phyloP scores from a whole-genome alignment of 805 yeast species.

The Lachancea kluyveri region DNA sequence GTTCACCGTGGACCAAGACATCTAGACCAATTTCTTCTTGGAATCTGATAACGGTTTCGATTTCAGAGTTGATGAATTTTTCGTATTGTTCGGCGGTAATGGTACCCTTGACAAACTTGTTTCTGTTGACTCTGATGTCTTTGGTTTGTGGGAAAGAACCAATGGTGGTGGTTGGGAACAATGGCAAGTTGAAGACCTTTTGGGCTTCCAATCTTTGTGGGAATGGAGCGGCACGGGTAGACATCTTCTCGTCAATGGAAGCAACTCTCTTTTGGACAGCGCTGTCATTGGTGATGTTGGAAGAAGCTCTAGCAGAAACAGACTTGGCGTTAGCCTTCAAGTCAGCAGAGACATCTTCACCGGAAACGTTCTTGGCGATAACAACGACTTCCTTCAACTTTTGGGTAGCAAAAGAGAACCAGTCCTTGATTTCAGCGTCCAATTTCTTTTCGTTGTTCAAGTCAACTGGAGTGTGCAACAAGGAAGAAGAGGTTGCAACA shows the following conservation, averaged over 20 bases:
- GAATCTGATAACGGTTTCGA: slow-evolving; percentile 92
- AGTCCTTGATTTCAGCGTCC: slow-evolving; percentile 86
- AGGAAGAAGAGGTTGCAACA: slow-evolving; percentile 93
- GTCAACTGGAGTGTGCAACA: slow-evolving; percentile 98
- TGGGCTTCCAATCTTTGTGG: slow-evolving; percentile 82
- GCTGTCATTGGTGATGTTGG: slow-evolving; percentile 85
- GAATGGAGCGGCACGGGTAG: slow-evolving; percentile 85
- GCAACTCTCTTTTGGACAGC: slow-evolving; percentile 85
- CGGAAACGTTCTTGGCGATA: slow-evolving; percentile 81
- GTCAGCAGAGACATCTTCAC: slow-evolving; percentile 69
- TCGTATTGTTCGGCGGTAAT: slow-evolving; percentile 94
- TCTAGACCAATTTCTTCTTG: slow-evolving; percentile 99
- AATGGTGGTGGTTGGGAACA: slow-evolving; percentile 99
- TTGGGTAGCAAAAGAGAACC: slow-evolving; percentile 98
- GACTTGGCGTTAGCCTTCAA: slow-evolving; percentile 84
- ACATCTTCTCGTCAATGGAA: slow-evolving; percentile 64
- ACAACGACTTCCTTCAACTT: slow-evolving; percentile 87
- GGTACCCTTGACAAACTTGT: slow-evolving; percentile 96
- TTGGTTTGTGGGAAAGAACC: slow-evolving; percentile 99
- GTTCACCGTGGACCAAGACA: slow-evolving; percentile 99
- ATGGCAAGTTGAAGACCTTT: slow-evolving; percentile 83
- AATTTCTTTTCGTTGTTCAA: slow-evolving; percentile 87
- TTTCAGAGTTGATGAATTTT: slow-evolving; percentile 93
- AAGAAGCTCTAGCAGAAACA: slow-evolving; percentile 76
- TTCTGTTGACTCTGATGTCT: slow-evolving; percentile 97